These are phyloP conservation scores for Bidens hawaiensis DNA, from an alignment of 140 eudicot species.

Conservation along the genomic window DNA sequence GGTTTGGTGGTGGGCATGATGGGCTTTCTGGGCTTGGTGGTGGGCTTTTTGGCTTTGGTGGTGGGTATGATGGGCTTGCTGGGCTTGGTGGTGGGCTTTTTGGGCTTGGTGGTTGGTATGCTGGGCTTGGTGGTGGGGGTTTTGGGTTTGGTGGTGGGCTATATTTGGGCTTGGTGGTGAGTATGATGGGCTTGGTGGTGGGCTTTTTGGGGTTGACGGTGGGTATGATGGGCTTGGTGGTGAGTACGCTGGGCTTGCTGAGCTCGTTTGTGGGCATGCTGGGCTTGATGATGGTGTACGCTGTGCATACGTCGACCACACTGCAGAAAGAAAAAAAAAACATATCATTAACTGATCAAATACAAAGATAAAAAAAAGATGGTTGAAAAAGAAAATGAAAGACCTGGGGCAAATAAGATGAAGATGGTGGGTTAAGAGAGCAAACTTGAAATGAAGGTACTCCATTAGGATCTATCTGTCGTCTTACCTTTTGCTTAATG, in stretches of 20 bases:
- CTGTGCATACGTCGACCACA: constrained; percentile 2
- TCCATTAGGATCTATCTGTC: no score
- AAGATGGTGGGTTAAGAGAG: no score
- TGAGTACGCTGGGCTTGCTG: background rate
- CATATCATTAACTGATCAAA: background rate
- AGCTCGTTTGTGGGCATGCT: background rate
- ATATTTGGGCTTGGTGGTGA: no score
- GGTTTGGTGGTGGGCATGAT: background rate
- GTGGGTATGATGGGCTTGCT: background rate
- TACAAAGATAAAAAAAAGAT: background rate
- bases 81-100: background rate
- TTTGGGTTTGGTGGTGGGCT: background rate
- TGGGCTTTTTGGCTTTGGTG: background rate
- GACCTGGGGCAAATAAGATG: background rate
- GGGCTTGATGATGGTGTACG: background rate
- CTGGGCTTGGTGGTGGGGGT: background rate
- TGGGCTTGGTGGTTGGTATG: no score
- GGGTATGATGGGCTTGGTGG: no score
- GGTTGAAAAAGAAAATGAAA: background rate
- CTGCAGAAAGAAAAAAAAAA: background rate
- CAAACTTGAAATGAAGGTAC: no score
- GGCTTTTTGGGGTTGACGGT: no score
- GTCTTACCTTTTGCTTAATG: no score
- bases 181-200: no score
- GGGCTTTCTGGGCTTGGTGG: background rate